Evolutionary conservation across 345 rosid genomes (phyloP), one percentile per base, ranked within the genome.

Genomic region (Aquilaria sinensis): DNA sequence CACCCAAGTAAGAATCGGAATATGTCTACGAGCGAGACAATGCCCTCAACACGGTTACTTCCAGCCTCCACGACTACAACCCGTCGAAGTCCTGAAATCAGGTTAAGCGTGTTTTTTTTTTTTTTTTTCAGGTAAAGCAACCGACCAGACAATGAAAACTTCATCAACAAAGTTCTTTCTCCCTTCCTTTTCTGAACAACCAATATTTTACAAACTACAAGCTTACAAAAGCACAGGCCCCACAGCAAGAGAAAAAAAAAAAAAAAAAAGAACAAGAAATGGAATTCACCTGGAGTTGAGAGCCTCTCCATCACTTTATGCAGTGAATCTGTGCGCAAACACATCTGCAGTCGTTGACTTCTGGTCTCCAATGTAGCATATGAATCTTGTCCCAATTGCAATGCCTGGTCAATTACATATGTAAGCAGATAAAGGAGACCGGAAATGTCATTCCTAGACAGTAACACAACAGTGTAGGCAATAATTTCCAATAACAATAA

Each of bases 1-100:
- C 74, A 85, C 67, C 85, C 83, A 29, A 85, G 83, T 66, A 88
- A 77, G 73, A 82, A 85, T 62, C 66, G 77, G 73, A 88, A 81
- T 48, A 88, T 67, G 45, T 88, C 96, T 16, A 83, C 68, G 58
- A 88, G 68, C 0, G 96, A 73, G 50, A 88, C 62, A 15, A 85
- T 75, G 71, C 92, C 96, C 85, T 85, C 85, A 31, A 88, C 92
- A 12, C 86, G 89, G 67, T 84, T 88, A 69, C 90, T 88, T 34
- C 92, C 96, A 12, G 92, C 88, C 72, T 88, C 96, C 55, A 88
- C 90, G 12, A 88, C 77, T 34, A 88, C 70, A 55, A 88, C 70
- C 59, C 92, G 82, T 67, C 96, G 71, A 10, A 84, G 85, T 61
- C 96, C 96, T 88, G 77, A 43, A 68, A 61, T 46, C 64, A 10